Evolutionary conservation across 2,329 filamentous ascomycete species (phyloP), one percentile per base, ranked within the genome.

Genomic region (Albifimbria verrucaria): DNA sequence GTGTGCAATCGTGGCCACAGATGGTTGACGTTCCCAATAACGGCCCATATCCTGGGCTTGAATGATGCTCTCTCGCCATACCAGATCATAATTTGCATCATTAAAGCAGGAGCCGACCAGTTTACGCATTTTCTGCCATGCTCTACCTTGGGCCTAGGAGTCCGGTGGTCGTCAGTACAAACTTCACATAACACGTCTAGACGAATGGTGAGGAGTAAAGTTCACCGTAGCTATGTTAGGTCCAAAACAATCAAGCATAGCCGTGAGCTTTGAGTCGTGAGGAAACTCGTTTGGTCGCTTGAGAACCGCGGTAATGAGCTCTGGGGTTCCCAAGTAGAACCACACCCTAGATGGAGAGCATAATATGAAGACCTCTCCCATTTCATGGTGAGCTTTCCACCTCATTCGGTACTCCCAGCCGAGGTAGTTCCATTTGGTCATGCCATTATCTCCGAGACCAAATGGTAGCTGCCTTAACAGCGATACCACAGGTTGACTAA

Each of bases 381-480:
- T 59, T 51, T 65, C 62, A 3, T 57, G 51, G 45, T 66, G 65
- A 0, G 63, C 57, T 3, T 48, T 50, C 20, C 52, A 59, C 12
- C 62, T 28, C 26, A 67, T 64, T 10, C 54, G 46, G 9, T 64
- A 10, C 28, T 69, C 62, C 61, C 62, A 69, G 6, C 61, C 62
- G 9, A 61, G 55, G 26, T 51, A 70, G 49, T 69, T 69, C 56
- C 62, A 70, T 3, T 64, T 51, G 3, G 63, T 65, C 48, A 71
- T 65, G 53, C 53, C 68, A 52, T 60, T 65, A 11, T 66, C 22
- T 3, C 24, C 46, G n/a, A n/a, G n/a, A n/a, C n/a, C n/a, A 20
- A 48, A 48, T 3, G 46, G 46, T 9, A 48, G 46, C 24, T 26
- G 23, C 25, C 15, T 32, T 15, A 48, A 11, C 9, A 36, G 7